Evolutionary conservation across 108 stramenopile genomes (phyloP).

Genomic region (Nannochloropsis salina): DNA sequence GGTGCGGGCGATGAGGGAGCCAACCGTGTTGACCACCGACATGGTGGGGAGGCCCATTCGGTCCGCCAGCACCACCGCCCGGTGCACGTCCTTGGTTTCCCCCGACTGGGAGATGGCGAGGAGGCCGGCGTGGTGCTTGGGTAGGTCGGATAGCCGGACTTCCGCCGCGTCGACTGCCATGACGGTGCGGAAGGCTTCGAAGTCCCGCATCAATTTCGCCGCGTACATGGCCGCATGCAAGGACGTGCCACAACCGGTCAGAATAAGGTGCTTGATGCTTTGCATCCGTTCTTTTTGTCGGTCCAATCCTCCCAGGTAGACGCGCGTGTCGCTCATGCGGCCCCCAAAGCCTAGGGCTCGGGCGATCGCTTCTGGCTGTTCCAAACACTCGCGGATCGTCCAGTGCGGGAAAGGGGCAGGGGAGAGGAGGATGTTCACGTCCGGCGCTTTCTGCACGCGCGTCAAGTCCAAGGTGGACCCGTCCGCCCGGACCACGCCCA

Average conservation of each 20-base stretch:
- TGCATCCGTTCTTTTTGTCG: conserved; percentile 61
- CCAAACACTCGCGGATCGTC: conserved; percentile 72
- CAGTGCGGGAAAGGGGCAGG: conserved; percentile 92
- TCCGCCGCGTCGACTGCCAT: conserved; percentile 84
- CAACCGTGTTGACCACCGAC: conserved; percentile 93
- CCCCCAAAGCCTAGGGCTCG: conserved; percentile 78
- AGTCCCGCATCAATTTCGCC: conserved; percentile 91
- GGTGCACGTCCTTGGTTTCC: conserved; percentile 94
- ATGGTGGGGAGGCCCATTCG: conserved; percentile 63
- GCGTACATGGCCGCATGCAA: conserved; percentile 86
- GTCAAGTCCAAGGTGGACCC: conserved; percentile 77
- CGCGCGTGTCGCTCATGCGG: conserved; percentile 46
- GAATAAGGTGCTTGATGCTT: conserved; percentile 41
- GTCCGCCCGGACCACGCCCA: conserved; percentile 84
- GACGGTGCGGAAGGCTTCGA: conserved; percentile 86
- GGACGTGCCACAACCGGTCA: conserved; percentile 91
- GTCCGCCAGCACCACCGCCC: conserved; percentile 47
- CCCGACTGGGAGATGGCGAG: conserved; percentile 93
- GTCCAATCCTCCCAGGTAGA: conserved; percentile 69
- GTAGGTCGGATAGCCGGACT: conserved; percentile 74
- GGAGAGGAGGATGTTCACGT: conserved; percentile 68
- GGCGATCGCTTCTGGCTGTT: conserved; percentile 94
- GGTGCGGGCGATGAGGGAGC: conserved; percentile 83
- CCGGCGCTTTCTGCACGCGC: conserved; percentile 62
- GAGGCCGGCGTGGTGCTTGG: conserved; percentile 60